phyloP scores from a whole-genome alignment of 192 early-diverging fungal species.

The Backusella westeae region DNA sequence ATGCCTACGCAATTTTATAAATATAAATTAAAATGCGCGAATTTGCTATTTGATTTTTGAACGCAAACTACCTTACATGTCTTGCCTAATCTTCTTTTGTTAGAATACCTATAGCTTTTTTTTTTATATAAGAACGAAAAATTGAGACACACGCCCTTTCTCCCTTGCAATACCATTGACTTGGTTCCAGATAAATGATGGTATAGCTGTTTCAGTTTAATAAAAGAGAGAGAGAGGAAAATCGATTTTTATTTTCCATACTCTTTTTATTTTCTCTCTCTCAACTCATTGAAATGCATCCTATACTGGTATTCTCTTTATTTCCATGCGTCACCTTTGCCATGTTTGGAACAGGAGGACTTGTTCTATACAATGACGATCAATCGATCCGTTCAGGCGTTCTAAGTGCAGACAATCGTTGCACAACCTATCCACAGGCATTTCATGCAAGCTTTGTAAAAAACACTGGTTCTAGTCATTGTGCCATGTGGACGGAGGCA shows the following conservation, averaged over 20 bases:
- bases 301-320: neutral
- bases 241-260: neutral
- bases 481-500: conserved; percentile 18
- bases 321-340: neutral
- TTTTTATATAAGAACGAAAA: neutral
- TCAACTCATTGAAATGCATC: neutral
- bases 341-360: conserved; percentile 1
- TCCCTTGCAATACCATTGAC: neutral
- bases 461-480: conserved; percentile 13
- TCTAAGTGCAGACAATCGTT: conserved; percentile 17
- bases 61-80: too few species aligned
- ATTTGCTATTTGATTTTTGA: too few species aligned
- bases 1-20: too few species aligned
- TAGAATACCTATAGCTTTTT: too few species aligned
- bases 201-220: neutral
- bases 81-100: too few species aligned
- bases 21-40: too few species aligned
- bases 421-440: conserved; percentile 1
- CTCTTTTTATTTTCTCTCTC: neutral
- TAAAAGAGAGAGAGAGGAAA: neutral
- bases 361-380: conserved; percentile 4
- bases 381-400: conserved; percentile 3
- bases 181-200: neutral
- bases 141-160: neutral
- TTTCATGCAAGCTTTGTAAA: conserved; percentile 12